Conservation (phyloP, 768 basidiomycete genomes). For the Russula emetica region DNA sequence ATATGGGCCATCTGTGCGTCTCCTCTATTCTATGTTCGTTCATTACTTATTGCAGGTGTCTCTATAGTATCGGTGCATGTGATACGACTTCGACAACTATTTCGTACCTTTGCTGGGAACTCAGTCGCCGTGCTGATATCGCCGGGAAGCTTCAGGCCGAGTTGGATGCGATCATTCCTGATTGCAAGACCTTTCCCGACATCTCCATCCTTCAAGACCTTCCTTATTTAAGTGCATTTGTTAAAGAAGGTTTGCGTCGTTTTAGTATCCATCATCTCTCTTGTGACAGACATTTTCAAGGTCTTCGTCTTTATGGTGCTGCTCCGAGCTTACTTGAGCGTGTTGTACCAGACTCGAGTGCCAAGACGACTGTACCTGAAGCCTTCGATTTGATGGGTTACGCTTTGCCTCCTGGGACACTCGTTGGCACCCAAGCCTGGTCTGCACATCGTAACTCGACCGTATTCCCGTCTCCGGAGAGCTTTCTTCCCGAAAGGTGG, state of each 20-base stretch:
- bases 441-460: constrained; percentile 72
- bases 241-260: constrained; percentile 48
- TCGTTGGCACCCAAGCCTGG: constrained; percentile 80
- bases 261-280: constrained; percentile 9
- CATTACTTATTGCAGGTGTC: neutral
- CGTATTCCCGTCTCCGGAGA: constrained; percentile 70
- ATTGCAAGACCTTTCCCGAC: constrained; percentile 58
- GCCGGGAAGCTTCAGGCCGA: constrained; percentile 65
- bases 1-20: constrained; percentile 74
- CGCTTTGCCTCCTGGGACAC: constrained; percentile 71
- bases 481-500: constrained; percentile 79
- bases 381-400: constrained; percentile 77
- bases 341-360: constrained; percentile 51
- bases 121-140: constrained; percentile 67
- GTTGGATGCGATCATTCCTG: constrained; percentile 66
- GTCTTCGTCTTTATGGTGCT: constrained; percentile 66
- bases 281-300: constrained; percentile 36
- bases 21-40: neutral
- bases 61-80: constrained; percentile 64
- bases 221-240: constrained; percentile 45
- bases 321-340: constrained; percentile 73
- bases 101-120: constrained; percentile 75
- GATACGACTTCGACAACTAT: constrained; percentile 73
- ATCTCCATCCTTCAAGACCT: constrained; percentile 50
- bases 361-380: constrained; percentile 50